Evolutionary conservation across 768 basidiomycete species (phyloP), one percentile per base, ranked within the genome.

Genomic region (Mycena polygramma): DNA sequence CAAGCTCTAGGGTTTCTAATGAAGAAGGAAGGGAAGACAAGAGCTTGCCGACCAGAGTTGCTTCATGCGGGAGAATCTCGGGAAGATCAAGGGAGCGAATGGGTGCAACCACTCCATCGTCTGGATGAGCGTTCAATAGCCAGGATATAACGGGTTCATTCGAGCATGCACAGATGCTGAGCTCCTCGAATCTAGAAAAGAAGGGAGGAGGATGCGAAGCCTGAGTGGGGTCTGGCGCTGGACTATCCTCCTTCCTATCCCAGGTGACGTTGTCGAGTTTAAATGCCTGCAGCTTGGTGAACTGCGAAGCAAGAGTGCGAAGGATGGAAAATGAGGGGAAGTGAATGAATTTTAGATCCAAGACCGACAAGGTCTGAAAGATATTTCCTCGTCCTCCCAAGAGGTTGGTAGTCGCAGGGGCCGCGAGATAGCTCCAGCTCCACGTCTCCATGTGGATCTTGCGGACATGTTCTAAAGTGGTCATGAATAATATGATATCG

Each of bases 291-390:
- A 90, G 82, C 26, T 89, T 80, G 43, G 81, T 77, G 43, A 94
- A 82, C 88, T 84, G 24, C 85, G 84, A 66, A 80, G 86, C 30
- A 77, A 81, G 37, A 85, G 89, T 36, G 86, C 86, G 14, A 79
- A 78, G 76, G 88, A 92, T 1, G 87, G 89, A 76, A 49, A 81
- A 80, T 17, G 81, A 80, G 53, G 79, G 71, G 52, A 82, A 80
- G 13, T 73, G 74, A 48, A 78, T 73, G 49, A 73, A 78, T 55
- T 72, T 73, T 41, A 83, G 75, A 62, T 75, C 92, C 88, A 66
- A 84, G 75, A 72, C 88, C 84, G 69, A 87, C 82, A 70, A 81
- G 83, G 73, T 90, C 83, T 26, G 89, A 87, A 39, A 88, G 43
- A 77, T 10, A n/a, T 48, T 68, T 46, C 75, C 72, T 85, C 88